Evolutionary conservation across 768 basidiomycete species (phyloP), one percentile per base, ranked within the genome.

Genomic region (Clavaria fumosa): DNA sequence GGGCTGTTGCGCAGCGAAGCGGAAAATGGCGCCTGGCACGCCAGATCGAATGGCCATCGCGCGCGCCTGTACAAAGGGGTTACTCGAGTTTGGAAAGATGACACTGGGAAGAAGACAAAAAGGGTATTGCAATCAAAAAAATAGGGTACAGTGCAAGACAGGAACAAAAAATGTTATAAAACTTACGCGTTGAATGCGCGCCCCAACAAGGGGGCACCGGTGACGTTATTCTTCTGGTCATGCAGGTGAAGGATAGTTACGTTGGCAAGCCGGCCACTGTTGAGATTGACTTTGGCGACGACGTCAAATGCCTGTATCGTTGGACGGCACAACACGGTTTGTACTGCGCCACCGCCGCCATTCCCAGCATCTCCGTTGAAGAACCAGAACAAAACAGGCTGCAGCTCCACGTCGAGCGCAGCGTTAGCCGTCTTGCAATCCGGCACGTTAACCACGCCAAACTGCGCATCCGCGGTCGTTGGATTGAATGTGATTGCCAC

Each of bases 381-480:
- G 50, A 50, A 64, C 63, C 63, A 81, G 47, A 79, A 81, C 57
- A 79, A 64, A 30, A 79, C 72, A 5, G 78, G 74, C 23, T 61
- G 66, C 21, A 64, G 54, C 24, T 57, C 45, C 21, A 63, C 40
- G 23, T 55, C 47, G 9, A 9, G 26, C 4, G 51, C 30, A 44
- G 41, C 23, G n/a, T n/a, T n/a, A n/a, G n/a, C n/a, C 34, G 47
- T 41, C 41, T 59, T 52, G 46, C 57, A 54, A 36, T 57, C 37
- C 60, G 60, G 45, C 1, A 63, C 60, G 14, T 49, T 45, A 14
- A 54, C 35, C 3, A 71, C 73, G 31, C 65, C 68, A 45, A 68
- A 76, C 48, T 75, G 75, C 38, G 60, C 50, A 2, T 50, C 47
- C 4, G 69, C 54, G 14, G 35, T 37, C 4, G 24, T 20, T 10